Evolutionary conservation across 768 basidiomycete genomes (phyloP).

Genomic region (Candolleomyces eurysporus): DNA sequence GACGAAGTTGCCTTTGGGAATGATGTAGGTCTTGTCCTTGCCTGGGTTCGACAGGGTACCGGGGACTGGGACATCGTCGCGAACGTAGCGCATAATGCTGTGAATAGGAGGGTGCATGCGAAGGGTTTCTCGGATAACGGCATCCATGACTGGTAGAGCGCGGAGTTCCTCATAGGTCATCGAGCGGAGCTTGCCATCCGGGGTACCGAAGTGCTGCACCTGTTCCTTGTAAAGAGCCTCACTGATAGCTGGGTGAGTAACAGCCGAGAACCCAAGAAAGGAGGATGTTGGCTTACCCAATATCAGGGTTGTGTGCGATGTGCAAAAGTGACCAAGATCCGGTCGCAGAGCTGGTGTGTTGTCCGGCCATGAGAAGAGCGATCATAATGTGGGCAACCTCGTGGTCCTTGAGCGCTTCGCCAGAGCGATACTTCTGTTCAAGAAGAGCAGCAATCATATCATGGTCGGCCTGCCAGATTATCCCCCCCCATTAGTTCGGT

Average conservation of each 20-base stretch:
- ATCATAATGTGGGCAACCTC: slow-evolving; percentile 99
- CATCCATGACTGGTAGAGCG: slow-evolving; percentile 78
- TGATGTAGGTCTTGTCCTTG: slow-evolving; percentile 71
- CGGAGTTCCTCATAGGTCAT: slow-evolving; percentile 87
- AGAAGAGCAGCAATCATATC: slow-evolving; percentile 93
- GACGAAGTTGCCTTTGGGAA: slow-evolving; percentile 88
- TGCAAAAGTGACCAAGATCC: slow-evolving; percentile 90
- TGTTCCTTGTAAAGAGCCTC: slow-evolving; percentile 90
- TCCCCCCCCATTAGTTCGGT: background rate
- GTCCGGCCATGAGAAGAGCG: slow-evolving; percentile 98
- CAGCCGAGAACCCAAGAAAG: too few species aligned
- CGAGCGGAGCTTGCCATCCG: slow-evolving; percentile 76
- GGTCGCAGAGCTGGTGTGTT: slow-evolving; percentile 95
- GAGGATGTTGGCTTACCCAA: too few species aligned
- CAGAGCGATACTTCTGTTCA: slow-evolving; percentile 81
- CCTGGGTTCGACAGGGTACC: slow-evolving; percentile 76
- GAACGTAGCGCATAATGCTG: slow-evolving; percentile 91
- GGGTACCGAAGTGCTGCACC: slow-evolving; percentile 71
- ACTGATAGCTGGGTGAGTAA: slow-evolving; percentile 34
- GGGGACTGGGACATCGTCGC: slow-evolving; percentile 82
- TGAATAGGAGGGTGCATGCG: slow-evolving; percentile 95
- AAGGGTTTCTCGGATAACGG: slow-evolving; percentile 90
- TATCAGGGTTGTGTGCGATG: slow-evolving; percentile 68
- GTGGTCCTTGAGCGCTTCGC: slow-evolving; percentile 73
- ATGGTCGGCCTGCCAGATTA: slow-evolving; percentile 47